A percentile compares a stretch with the other conserved stretches of the same genome.
phyloP scores from a whole-genome alignment of 2,329 filamentous ascomycete genomes.

The Trichoderma atrobrunneum region DNA sequence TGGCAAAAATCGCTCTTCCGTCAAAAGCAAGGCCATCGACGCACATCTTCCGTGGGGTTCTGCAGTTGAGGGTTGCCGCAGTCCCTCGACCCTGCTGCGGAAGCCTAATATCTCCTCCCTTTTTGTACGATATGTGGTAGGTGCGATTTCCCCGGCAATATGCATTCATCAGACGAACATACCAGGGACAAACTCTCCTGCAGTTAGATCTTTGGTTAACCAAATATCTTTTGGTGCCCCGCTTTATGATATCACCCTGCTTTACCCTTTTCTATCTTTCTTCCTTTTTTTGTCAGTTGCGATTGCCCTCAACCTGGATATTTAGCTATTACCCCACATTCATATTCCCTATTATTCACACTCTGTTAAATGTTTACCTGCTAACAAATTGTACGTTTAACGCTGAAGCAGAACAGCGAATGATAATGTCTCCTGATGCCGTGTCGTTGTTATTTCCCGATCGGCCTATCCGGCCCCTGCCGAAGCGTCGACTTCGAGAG shows the following conservation, averaged over 20 bases:
- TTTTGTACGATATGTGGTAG: slow-evolving; percentile 18
- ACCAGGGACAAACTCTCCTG: neutral
- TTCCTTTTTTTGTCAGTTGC: neutral
- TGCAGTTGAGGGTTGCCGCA: neutral
- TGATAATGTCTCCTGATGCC: slow-evolving; percentile 66
- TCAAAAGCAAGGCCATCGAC: neutral
- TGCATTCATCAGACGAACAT: neutral
- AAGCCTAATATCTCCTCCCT: neutral
- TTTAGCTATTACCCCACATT: slow-evolving; percentile 8
- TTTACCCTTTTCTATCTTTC: neutral
- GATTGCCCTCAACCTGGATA: neutral
- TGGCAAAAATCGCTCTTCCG: neutral
- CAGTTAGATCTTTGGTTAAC: neutral
- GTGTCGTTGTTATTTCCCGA: slow-evolving; percentile 80
- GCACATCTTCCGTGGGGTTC: neutral
- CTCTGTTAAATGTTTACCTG: neutral
- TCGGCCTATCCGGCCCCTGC: slow-evolving; percentile 87
- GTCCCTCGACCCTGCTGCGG: neutral
- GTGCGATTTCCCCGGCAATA: neutral
- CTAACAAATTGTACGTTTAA: neutral
- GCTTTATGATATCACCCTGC: neutral
- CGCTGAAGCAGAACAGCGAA: neutral
- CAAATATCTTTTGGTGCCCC: neutral
- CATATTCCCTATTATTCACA: neutral
- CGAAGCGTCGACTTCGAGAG: slow-evolving; percentile 83